These are phyloP conservation scores for Blastosporella zonata DNA, from an alignment of 1,284 basidiomycete genomes.

Conservation along the genomic window DNA sequence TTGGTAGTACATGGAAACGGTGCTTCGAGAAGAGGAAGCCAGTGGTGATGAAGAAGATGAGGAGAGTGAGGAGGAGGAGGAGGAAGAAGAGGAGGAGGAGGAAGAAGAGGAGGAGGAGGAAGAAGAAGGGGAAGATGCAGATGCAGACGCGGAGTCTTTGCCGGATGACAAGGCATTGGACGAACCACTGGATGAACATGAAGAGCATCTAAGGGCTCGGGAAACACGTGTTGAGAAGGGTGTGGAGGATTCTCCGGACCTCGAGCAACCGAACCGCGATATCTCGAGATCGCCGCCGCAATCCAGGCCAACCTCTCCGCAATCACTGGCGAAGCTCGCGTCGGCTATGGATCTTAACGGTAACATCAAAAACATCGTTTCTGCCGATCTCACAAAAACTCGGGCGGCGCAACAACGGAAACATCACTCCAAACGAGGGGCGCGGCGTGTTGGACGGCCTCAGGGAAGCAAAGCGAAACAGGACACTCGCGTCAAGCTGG, in stretches of 20 bases:
- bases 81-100: neutral
- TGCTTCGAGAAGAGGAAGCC: constrained; percentile 40
- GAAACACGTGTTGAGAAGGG: neutral
- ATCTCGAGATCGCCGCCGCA: constrained; percentile 27
- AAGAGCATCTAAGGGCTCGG: neutral
- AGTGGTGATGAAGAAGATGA: constrained; percentile 33
- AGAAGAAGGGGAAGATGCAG: constrained; percentile 4
- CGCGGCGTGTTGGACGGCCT: constrained; percentile 63
- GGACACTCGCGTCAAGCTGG: constrained; percentile 63
- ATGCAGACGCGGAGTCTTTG: constrained; percentile 1
- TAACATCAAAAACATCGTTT: constrained; percentile 60
- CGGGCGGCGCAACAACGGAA: constrained; percentile 68
- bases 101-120: constrained; percentile 6
- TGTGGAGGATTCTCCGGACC: neutral
- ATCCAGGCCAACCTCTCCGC: constrained; percentile 28
- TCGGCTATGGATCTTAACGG: constrained; percentile 25
- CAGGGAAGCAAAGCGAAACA: constrained; percentile 86
- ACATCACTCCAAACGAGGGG: constrained; percentile 68
- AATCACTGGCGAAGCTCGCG: constrained; percentile 33
- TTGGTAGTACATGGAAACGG: constrained; percentile 63
- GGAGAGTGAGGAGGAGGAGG: constrained; percentile 27
- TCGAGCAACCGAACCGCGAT: constrained; percentile 22
- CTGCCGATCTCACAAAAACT: constrained; percentile 59
- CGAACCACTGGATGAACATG: neutral
- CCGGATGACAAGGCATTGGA: neutral